These are phyloP conservation scores for Cicer judaicum DNA, from an alignment of 306 rosid species.

Conservation along the genomic window DNA sequence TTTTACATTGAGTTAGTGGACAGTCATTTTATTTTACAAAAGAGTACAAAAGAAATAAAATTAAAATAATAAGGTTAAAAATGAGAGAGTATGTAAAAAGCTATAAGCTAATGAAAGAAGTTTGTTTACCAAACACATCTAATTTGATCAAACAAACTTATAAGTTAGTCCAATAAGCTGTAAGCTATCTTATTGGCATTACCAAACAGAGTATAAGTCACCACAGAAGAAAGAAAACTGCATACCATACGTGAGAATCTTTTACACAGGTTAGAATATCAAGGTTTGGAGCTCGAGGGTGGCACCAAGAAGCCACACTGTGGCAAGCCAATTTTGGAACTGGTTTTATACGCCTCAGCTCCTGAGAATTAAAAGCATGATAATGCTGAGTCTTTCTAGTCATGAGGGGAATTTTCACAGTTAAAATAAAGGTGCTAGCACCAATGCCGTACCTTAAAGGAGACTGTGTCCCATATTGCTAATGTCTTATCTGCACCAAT, in stretches of 20 bases:
- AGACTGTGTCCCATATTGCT: constrained; percentile 97
- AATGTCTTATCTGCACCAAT: constrained; percentile 97
- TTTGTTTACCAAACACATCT: too few relatives aligned
- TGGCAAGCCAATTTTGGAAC: constrained; percentile 97
- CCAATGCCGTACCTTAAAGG: constrained; percentile 73
- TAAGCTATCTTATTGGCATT: too few relatives aligned
- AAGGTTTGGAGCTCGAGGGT: constrained; percentile 98
- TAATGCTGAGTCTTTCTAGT: constrained; percentile 44
- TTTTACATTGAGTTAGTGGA: too few relatives aligned
- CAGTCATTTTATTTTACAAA: too few relatives aligned
- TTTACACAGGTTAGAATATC: constrained; percentile 96
- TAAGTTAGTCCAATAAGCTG: too few relatives aligned
- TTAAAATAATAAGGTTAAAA: too few relatives aligned
- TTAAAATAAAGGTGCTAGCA: constrained; percentile 23
- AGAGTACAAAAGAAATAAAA: too few relatives aligned
- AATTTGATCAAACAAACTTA: too few relatives aligned
- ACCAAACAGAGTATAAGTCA: background rate
- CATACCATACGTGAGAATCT: constrained; percentile 95
- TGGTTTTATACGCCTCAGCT: constrained; percentile 93
- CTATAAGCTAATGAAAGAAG: too few relatives aligned
- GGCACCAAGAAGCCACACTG: constrained; percentile 99
- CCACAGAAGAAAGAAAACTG: constrained; percentile 33
- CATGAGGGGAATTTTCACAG: constrained; percentile 32
- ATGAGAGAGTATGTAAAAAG: too few relatives aligned
- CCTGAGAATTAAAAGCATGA: constrained; percentile 60